Evolutionary conservation across 305 asterid genomes (phyloP).

Genomic region (Caryopteris hybrid): DNA sequence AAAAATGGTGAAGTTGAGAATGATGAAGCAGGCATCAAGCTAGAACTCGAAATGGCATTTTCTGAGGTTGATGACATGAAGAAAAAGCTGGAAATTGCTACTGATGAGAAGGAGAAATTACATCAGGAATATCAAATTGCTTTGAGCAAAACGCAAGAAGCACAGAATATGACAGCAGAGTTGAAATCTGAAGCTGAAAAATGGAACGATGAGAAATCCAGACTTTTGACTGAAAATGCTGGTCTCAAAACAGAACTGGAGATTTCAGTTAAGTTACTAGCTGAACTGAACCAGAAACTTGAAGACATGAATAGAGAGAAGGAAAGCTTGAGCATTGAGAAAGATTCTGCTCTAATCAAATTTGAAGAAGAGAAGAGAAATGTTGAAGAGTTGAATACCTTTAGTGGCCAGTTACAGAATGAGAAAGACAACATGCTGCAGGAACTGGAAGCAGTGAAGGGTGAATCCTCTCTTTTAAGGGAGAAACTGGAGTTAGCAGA

Average conservation of each 20-base stretch:
- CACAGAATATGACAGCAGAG: conserved; percentile 29
- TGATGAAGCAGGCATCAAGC: too few species aligned
- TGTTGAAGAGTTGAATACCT: conserved; percentile 25
- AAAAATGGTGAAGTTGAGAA: too few species aligned
- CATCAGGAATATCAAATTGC: too few species aligned
- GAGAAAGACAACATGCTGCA: conserved; percentile 22
- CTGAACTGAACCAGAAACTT: conserved; percentile 30
- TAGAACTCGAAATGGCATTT: too few species aligned
- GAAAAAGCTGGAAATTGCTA: too few species aligned
- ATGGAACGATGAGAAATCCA: conserved; percentile 41
- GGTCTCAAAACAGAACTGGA: conserved; percentile 42
- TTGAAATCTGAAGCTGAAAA: conserved; percentile 42
- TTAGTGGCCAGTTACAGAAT: too few species aligned
- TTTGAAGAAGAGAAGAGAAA: conserved; percentile 25
- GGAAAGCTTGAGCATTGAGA: conserved; percentile 22
- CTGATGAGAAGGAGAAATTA: too few species aligned
- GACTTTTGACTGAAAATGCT: conserved; percentile 40
- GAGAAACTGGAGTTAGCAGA: conserved; percentile 36
- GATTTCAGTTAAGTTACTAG: conserved; percentile 25
- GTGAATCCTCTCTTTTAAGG: conserved; percentile 22
- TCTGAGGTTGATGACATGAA: too few species aligned
- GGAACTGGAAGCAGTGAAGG: conserved; percentile 33
- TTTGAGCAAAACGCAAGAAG: too few species aligned
- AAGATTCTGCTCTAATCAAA: conserved; percentile 22
- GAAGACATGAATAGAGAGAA: conserved; percentile 26